Evolutionary conservation across 1,284 basidiomycete species (phyloP).

Genomic region (Apiotrichum brassicae): DNA sequence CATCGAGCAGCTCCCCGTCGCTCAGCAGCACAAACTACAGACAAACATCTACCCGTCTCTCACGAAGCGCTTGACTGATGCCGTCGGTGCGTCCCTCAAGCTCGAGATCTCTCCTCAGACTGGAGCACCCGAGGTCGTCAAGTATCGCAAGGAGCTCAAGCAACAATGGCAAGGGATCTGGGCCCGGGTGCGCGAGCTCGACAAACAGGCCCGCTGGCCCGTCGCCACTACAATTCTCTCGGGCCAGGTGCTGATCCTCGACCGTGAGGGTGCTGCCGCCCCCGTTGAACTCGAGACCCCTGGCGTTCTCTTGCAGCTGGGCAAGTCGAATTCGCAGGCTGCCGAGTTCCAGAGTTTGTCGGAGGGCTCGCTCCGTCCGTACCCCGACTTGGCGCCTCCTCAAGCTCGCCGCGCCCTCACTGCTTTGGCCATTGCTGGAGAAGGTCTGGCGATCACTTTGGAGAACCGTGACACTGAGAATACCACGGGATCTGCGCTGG

Average conservation of each 20-base stretch:
- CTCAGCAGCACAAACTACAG: constrained; percentile 16
- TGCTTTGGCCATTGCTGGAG: constrained; percentile 27
- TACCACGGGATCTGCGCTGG: constrained; percentile 29
- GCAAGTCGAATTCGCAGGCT: constrained; percentile 12
- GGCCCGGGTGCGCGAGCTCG: constrained; percentile 75
- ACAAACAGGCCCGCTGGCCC: constrained; percentile 77
- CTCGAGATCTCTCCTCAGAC: constrained; percentile 68
- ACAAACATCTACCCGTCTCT: constrained; percentile 55
- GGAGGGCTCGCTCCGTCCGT: constrained; percentile 21
- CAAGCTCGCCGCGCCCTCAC: constrained; percentile 24
- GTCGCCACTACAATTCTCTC: constrained; percentile 43
- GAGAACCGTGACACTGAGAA: constrained; percentile 17
- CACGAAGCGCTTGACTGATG: constrained; percentile 67
- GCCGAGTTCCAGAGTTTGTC: constrained; percentile 24
- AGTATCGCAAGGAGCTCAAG: constrained; percentile 75
- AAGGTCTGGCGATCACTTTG: constrained; percentile 18
- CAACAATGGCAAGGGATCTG: constrained; percentile 90
- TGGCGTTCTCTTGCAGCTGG: constrained; percentile 49
- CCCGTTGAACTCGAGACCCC: constrained; percentile 63
- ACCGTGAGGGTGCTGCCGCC: constrained; percentile 66
- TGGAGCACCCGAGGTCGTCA: constrained; percentile 67
- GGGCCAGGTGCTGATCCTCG: constrained; percentile 56
- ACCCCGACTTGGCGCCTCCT: constrained; percentile 26
- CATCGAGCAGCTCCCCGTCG: constrained; percentile 54
- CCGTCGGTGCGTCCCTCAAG: constrained; percentile 77